Base-by-base conservation (phyloP, 1,284 basidiomycete genomes). In the Wolfiporia cocos region DNA sequence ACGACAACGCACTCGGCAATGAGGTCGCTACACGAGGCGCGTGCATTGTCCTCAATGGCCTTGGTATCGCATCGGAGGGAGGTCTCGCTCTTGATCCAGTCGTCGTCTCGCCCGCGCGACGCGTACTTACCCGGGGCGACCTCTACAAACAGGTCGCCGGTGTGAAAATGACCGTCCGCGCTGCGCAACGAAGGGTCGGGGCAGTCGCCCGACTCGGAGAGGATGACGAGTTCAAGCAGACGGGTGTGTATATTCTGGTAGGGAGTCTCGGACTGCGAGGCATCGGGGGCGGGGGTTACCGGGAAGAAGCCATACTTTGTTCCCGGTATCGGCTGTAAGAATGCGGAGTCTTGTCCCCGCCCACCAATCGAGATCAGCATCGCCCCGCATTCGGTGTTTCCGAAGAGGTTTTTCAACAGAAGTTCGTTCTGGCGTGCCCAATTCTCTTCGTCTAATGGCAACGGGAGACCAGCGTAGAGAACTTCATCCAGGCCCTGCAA, bases 81-180 rank as follows among this genome's bases (percentile, higher is more conserved):
- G 56, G 74, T 83, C 55, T 83, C 77, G 35, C 78, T 81, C 65
- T 86, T 86, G 59, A 86, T 86, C 82, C 82, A 86, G 57, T 86
- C 82, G 48, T 86, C 82, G 47, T 84, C 74, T 30, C 82, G 71
- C 17, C 82, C 83, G 34, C 78, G 72, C 50, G 73, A 80, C 31
- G 74, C 54, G 58, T 78, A 86, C 46, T 61, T 62, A 0, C 78
- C 78, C 0, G 73, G 66, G 3, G 63, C 47, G 19, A 68, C 66
- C 55, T 81, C 74, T 50, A 76, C 70, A 67, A 86, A 86, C n/a
- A 86, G 63, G 57, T 86, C 82, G 3, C 82, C 82, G 15, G 83
- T 86, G 59, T 83, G 81, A 64, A 81, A 84, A 51, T 82, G 68
- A 3, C 82, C 80, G 56, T 85, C 81, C 1, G 66, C 48, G 32